Evolutionary conservation across 306 rosid genomes (phyloP).

Genomic region (Gillenia trifoliata): DNA sequence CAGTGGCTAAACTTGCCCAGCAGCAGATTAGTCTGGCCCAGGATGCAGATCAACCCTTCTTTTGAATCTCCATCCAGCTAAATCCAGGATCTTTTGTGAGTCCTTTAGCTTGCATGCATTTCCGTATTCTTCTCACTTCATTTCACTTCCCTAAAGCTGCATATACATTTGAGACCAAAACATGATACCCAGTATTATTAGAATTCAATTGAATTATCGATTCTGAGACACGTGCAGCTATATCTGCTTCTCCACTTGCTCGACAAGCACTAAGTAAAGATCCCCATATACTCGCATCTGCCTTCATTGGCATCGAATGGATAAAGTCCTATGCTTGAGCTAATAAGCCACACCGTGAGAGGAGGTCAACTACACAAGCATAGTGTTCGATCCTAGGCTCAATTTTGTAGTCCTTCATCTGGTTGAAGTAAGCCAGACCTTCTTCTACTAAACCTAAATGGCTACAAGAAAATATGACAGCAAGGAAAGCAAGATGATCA

Average conservation of each 20-base stretch:
- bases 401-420: slow-evolving; percentile 56
- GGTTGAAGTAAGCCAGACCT: slow-evolving; percentile 46
- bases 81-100: slow-evolving; percentile 62
- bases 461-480: slow-evolving; percentile 54
- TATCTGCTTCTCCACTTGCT: slow-evolving; percentile 41
- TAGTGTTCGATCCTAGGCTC: slow-evolving; percentile 51
- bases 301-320: slow-evolving; percentile 44
- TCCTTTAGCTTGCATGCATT: slow-evolving; percentile 41
- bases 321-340: slow-evolving; percentile 51
- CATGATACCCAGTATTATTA: slow-evolving; percentile 36
- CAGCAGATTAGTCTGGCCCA: slow-evolving; percentile 28
- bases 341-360: slow-evolving; percentile 53
- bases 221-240: slow-evolving; percentile 41
- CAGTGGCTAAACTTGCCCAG: slow-evolving; percentile 32
- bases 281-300: slow-evolving; percentile 49
- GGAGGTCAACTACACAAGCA: slow-evolving; percentile 66
- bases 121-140: slow-evolving; percentile 46
- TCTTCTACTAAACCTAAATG: slow-evolving; percentile 71
- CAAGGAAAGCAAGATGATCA: slow-evolving; percentile 55
- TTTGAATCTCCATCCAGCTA: slow-evolving; percentile 52
- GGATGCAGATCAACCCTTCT: slow-evolving; percentile 32
- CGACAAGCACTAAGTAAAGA: slow-evolving; percentile 66
- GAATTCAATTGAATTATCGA: slow-evolving; percentile 33
- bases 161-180: slow-evolving; percentile 55
- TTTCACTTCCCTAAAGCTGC: slow-evolving; percentile 63